Percentiles rank a stretch among this genome's conserved stretches.
phyloP scores from a whole-genome alignment of 1,139 yeast genomes.

The Yamadazyma trypodendri region DNA sequence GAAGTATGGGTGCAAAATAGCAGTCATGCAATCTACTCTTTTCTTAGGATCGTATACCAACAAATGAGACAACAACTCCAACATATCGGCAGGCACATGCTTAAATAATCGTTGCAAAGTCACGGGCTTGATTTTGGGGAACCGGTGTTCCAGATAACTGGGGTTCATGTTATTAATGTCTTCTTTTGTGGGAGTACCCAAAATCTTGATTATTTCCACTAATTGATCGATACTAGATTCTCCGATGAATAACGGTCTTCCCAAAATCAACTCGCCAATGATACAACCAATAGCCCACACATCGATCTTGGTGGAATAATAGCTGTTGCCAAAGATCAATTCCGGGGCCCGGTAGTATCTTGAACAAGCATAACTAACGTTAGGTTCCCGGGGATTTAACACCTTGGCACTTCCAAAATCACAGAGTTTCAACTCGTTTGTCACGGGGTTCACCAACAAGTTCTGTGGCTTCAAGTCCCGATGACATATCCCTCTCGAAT shows the following conservation, averaged over 20 bases:
- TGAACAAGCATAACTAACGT: constrained; percentile 77
- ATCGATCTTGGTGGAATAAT: constrained; percentile 94
- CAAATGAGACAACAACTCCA: constrained; percentile 56
- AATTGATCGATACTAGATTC: constrained; percentile 96
- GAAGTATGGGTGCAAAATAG: constrained; percentile 70
- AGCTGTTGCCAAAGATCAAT: constrained; percentile 84
- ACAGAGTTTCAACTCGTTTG: constrained; percentile 67
- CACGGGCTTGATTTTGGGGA: constrained; percentile 93
- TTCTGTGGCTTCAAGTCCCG: constrained; percentile 85
- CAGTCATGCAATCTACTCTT: constrained; percentile 68
- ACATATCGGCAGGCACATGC: constrained; percentile 58
- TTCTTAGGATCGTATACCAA: constrained; percentile 75
- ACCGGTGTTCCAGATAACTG: constrained; percentile 94
- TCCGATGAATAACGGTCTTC: constrained; percentile 97
- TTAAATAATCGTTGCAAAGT: constrained; percentile 84
- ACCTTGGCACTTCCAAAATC: constrained; percentile 84
- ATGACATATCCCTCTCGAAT: constrained; percentile 91
- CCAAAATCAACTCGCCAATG: constrained; percentile 92
- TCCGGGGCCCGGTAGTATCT: constrained; percentile 85
- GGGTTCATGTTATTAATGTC: constrained; percentile 96
- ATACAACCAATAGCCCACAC: constrained; percentile 99
- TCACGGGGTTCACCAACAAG: constrained; percentile 67
- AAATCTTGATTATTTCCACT: constrained; percentile 91
- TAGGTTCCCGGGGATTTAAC: constrained; percentile 69
- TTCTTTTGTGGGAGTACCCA: constrained; percentile 95